Evolutionary conservation across 2,329 filamentous ascomycete species (phyloP).

Genomic region (Cryphonectria carpinicola): DNA sequence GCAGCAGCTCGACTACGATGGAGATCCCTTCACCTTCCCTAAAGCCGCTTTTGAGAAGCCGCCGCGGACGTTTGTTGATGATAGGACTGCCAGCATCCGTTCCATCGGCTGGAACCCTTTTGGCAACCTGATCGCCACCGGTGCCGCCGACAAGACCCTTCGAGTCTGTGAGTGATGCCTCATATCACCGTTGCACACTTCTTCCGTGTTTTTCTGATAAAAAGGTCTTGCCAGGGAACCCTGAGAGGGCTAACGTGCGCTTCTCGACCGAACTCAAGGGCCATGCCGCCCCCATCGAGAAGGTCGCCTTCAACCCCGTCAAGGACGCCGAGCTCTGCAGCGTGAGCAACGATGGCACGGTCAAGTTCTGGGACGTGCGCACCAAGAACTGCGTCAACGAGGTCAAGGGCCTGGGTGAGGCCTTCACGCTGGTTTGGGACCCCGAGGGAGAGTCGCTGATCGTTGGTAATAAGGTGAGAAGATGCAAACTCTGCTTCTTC

Average conservation of each 20-base stretch:
- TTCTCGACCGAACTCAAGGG: slow-evolving; percentile 77
- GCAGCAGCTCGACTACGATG: slow-evolving; percentile 29
- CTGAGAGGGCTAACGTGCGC: slow-evolving; percentile 73
- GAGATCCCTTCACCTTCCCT: slow-evolving; percentile 33
- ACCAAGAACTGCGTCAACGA: slow-evolving; percentile 73
- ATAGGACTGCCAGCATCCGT: slow-evolving; percentile 59
- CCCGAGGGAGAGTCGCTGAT: slow-evolving; percentile 72
- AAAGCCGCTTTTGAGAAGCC: slow-evolving; percentile 20
- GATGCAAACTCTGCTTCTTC: not conserved
- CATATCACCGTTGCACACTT: too few relatives aligned
- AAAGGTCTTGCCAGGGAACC: slow-evolving; percentile 62
- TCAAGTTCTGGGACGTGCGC: slow-evolving; percentile 81
- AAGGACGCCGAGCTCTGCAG: slow-evolving; percentile 79
- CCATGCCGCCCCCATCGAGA: slow-evolving; percentile 68
- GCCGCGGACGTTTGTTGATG: slow-evolving; percentile 2
- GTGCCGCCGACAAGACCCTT: slow-evolving; percentile 69
- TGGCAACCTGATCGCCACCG: slow-evolving; percentile 82
- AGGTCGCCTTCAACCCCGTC: slow-evolving; percentile 76
- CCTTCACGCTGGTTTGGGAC: slow-evolving; percentile 74
- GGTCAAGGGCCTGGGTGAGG: slow-evolving; percentile 66
- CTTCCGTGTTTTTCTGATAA: not conserved
- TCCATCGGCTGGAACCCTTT: slow-evolving; percentile 89
- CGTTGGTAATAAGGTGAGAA: slow-evolving; percentile 71
- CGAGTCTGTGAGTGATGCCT: slow-evolving; percentile 66
- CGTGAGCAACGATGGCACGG: slow-evolving; percentile 72